These are phyloP conservation scores for Chytriomyces hyalinus DNA, from an alignment of 192 early-diverging fungal genomes.

Conservation along the genomic window DNA sequence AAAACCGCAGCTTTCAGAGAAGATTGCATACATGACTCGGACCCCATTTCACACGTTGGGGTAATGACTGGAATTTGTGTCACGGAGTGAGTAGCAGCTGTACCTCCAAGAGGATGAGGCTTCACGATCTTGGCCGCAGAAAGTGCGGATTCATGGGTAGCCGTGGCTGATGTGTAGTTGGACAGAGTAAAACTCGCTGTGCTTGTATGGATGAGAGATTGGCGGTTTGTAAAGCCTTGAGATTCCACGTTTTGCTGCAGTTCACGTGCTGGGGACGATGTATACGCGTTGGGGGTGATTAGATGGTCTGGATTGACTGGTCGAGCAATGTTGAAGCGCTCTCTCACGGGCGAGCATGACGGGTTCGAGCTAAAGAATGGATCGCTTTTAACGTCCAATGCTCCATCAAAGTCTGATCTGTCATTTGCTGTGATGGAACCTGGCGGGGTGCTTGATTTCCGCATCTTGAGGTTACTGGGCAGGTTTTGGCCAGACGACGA, in stretches of 20 bases:
- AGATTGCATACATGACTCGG: background rate
- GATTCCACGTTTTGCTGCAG: conserved; percentile 23
- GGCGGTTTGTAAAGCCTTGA: conserved; percentile 47
- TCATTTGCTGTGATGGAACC: conserved; percentile 51
- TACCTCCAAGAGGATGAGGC: too few species aligned
- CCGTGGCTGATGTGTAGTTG: background rate
- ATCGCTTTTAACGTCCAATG: too few species aligned
- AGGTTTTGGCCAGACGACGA: background rate
- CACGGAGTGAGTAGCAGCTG: background rate
- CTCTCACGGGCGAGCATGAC: too few species aligned
- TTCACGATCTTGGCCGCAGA: too few species aligned
- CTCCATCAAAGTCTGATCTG: too few species aligned
- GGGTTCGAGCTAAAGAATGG: too few species aligned
- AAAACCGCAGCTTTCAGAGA: background rate
- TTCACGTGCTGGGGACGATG: background rate
- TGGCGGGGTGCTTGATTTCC: conserved; percentile 45
- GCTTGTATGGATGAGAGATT: conserved; percentile 33
- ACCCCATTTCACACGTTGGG: background rate
- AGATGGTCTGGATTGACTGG: background rate
- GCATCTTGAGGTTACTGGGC: conserved; percentile 52
- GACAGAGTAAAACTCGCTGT: background rate
- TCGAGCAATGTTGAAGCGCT: too few species aligned
- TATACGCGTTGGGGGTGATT: too few species aligned
- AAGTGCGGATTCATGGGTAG: too few species aligned
- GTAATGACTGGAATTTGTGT: conserved; percentile 31